These are phyloP conservation scores for Septoria petroselini DNA, from an alignment of 2,329 filamentous ascomycete genomes.

Conservation along the genomic window DNA sequence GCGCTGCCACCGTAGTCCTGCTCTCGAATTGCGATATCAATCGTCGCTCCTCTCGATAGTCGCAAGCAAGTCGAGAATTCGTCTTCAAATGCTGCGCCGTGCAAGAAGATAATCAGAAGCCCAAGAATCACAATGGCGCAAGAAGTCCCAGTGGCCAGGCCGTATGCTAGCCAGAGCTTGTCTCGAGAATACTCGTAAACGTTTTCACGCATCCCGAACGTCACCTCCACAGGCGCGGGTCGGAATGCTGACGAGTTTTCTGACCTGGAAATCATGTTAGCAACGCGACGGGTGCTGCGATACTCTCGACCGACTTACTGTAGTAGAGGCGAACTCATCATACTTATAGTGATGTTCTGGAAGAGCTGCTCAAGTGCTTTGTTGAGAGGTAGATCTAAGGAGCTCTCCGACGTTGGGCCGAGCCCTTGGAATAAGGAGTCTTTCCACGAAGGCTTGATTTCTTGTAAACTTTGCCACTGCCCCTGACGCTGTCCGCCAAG, in stretches of 20 bases:
- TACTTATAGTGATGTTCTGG: constrained; percentile 17
- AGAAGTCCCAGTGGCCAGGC: constrained; percentile 12
- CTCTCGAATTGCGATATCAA: background rate
- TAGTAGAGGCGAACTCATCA: constrained; percentile 7
- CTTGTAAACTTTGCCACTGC: background rate
- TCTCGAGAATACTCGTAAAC: constrained; percentile 13
- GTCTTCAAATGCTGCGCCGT: constrained; percentile 16
- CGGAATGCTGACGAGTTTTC: constrained; percentile 5
- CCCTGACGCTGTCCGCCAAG: background rate
- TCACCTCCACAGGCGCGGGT: constrained; percentile 6
- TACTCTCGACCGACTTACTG: no score
- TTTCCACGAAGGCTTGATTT: background rate
- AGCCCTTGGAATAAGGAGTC: background rate
- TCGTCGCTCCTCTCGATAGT: background rate
- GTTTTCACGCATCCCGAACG: background rate
- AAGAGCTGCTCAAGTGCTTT: constrained; percentile 11
- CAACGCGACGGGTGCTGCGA: no score
- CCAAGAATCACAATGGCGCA: constrained; percentile 12
- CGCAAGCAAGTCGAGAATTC: constrained; percentile 23
- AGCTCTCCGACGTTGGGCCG: no score
- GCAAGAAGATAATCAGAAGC: constrained; percentile 6
- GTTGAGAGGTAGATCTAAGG: background rate
- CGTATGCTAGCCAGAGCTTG: constrained; percentile 19
- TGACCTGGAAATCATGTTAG: constrained; percentile 1
- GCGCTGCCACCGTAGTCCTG: background rate